Percentiles rank a stretch among this genome's conserved stretches.
These are phyloP conservation scores for Trichoderma orchidacearum DNA, from an alignment of 495 filamentous ascomycete genomes.

Conservation along the genomic window DNA sequence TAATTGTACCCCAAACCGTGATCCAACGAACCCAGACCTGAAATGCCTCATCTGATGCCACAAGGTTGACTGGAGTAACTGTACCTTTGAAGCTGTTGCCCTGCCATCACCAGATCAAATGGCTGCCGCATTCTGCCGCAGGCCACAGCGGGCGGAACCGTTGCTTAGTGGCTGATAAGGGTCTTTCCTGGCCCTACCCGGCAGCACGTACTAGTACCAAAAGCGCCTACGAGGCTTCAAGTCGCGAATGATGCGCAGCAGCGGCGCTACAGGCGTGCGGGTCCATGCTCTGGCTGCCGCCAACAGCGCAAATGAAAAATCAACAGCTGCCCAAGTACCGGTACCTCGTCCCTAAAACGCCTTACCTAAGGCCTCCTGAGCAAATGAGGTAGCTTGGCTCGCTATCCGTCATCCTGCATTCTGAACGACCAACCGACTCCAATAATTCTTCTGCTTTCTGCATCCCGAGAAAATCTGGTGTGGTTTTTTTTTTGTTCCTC, in stretches of 20 bases:
- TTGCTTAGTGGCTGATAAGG: background rate
- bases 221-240: too few relatives aligned
- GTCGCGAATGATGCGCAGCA: background rate
- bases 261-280: background rate
- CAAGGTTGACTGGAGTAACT: too few relatives aligned
- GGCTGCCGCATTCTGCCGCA: background rate
- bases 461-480: background rate
- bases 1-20: too few relatives aligned
- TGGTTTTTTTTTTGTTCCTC: background rate
- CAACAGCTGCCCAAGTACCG: background rate
- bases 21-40: too few relatives aligned
- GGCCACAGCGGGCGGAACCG: background rate
- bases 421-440: background rate
- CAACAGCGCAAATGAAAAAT: background rate
- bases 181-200: background rate
- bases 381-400: background rate
- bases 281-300: background rate
- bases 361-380: constrained; percentile 1
- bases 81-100: too few relatives aligned
- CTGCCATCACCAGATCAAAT: too few relatives aligned
- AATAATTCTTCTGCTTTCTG: background rate
- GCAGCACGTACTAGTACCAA: too few relatives aligned
- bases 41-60: too few relatives aligned
- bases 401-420: background rate
- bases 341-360: too few relatives aligned